Evolutionary conservation across 805 yeast species (phyloP), one percentile per base, ranked within the genome.

Genomic region (Metschnikowia amazonensis): DNA sequence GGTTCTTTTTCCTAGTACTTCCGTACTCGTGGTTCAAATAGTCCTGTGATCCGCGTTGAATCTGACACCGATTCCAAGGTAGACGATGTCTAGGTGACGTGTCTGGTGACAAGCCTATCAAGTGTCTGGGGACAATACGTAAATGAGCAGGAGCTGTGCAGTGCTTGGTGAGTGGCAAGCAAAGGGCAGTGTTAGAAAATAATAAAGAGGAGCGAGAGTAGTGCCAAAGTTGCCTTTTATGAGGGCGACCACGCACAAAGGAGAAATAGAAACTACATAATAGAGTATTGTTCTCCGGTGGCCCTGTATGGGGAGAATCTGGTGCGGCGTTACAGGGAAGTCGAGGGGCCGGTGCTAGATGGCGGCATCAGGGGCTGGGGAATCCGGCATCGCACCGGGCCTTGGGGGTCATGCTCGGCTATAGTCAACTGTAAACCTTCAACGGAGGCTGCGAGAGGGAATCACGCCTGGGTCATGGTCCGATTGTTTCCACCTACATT

Each of bases 241-340:
- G 17, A 35, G 36, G 36, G 20, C 36, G 25, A 13, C 13, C 25
- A 34, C 36, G 36, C 36, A 35, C 29, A 7, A 35, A 14, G 29
- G 38, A 35, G 36, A 34, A 34, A 34, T 20, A 21, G 25, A 34
- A 34, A 18, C 17, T 34, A 34, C 36, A 34, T 34, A 21, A 35
- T 17, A 35, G 38, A 35, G 38, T 35, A 35, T 35, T 35, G 38
- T 35, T 35, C 38, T 35, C 36, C 38, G 38, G 38, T 23, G 38
- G 38, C 38, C 37, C 38, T 35, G 38, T 35, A 35, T 35, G 38
- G 29, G 38, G 29, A 24, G 38, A 24, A 21, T 8, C 25, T 35
- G 28, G 38, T 35, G 38, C 38, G 38, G 38, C 38, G 29, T 35
- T 23, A 14, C 17, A 24, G 18, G 20, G 10, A 24, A 35, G 38